Evolutionary conservation across 2,329 filamentous ascomycete species (phyloP), one percentile per base, ranked within the genome.

Genomic region (Rutstroemia sp.): DNA sequence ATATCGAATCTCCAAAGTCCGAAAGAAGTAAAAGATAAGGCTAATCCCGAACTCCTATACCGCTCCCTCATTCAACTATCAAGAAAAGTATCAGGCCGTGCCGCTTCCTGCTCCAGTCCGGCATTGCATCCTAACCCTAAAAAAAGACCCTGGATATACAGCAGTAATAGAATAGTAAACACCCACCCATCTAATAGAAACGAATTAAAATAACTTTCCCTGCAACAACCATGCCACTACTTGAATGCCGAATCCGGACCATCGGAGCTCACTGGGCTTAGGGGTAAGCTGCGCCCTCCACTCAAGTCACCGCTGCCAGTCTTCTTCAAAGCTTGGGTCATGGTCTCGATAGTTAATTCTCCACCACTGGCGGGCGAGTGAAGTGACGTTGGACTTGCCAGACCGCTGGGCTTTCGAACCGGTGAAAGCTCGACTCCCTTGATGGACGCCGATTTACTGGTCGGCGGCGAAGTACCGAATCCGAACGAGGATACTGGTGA

Each of bases 341-440:
- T 95, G 4, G 92, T 96, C 76, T 96, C 91, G 62, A 96, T 88
- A 58, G 88, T 90, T 58, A 96, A 75, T 60, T 96, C 92, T 25
- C 84, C 81, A 47, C 76, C 78, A 58, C 76, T 75, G 49, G 77
- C 71, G 52, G 81, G 78, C 55, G 77, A 78, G 60, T 77, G 76
- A 9, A 76, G 72, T 46, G 79, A 78, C 25, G 76, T 77, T 17
- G 86, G 87, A 68, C 87, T 90, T 37, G 78, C 82, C 17, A 89
- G 71, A 48, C 44, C 44, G 7, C 82, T 71, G 51, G 73, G 72
- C 71, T 66, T 72, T 55, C 73, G 71, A 39, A 21, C 41, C 1
- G 88, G 84, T 51, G 86, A 86, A 70, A 87, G 73, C 58, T 92
- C 89, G n/a, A 86, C 66, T 12, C 86, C 86, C 72, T 87, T 88